Evolutionary conservation across 148 eudicot species (phyloP).

Genomic region (Camellia japonica): DNA sequence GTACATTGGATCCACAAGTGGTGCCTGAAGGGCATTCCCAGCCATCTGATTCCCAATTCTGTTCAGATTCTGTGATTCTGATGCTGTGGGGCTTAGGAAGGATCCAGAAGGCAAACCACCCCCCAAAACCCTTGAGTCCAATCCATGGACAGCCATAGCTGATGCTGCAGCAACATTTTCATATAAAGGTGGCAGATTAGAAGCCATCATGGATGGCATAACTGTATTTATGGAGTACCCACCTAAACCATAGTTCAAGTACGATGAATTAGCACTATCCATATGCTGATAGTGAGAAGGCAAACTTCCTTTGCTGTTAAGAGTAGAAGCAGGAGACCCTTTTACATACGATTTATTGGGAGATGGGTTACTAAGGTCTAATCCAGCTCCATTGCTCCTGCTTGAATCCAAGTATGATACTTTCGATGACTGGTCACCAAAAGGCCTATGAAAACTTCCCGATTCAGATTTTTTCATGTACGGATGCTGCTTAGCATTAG

Average conservation of each 20-base stretch:
- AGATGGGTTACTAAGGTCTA: constrained; percentile 39
- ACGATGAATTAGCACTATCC: constrained; percentile 56
- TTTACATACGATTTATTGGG: constrained; percentile 51
- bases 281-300: constrained; percentile 58
- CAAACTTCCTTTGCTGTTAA: constrained; percentile 42
- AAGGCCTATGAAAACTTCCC: constrained; percentile 42
- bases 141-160: constrained; percentile 55
- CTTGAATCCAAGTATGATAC: constrained; percentile 22
- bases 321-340: constrained; percentile 46
- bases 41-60: constrained; percentile 59
- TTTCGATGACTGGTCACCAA: constrained; percentile 34
- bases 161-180: constrained; percentile 82
- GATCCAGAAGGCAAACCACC: constrained; percentile 46
- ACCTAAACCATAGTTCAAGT: constrained; percentile 51
- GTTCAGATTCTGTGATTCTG: constrained; percentile 43
- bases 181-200: constrained; percentile 68
- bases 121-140: constrained; percentile 61
- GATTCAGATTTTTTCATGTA: constrained; percentile 52
- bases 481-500: constrained; percentile 46
- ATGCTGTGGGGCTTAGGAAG: constrained; percentile 29
- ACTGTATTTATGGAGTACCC: constrained; percentile 69
- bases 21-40: constrained; percentile 49
- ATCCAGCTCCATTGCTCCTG: constrained; percentile 37
- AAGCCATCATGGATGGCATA: constrained; percentile 55
- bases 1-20: constrained; percentile 76